These are phyloP conservation scores for Cyclotella atomus DNA, from an alignment of 108 stramenopile genomes.

Conservation along the genomic window DNA sequence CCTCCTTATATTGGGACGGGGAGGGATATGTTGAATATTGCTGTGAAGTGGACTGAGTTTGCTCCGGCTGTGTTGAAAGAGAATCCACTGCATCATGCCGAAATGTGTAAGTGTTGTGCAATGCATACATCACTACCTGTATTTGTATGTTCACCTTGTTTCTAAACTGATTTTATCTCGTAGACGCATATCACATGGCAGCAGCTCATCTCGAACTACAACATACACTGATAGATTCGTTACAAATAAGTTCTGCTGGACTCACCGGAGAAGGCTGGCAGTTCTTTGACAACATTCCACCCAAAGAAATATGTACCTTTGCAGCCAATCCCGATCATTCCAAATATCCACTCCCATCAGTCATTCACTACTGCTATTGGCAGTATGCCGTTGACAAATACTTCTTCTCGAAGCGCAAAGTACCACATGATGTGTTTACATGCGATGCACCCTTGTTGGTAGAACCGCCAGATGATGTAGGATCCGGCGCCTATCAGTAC, in stretches of 20 bases:
- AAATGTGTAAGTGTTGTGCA: conserved; percentile 62
- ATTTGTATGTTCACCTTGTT: no score
- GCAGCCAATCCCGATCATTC: conserved; percentile 29
- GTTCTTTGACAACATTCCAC: conserved; percentile 50
- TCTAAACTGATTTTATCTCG: no score
- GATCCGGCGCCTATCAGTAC: conserved; percentile 27
- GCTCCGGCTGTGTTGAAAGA: conserved; percentile 67
- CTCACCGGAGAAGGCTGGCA: conserved; percentile 66
- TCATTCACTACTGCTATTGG: conserved; percentile 68
- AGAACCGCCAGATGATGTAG: conserved; percentile 55
- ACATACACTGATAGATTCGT: conserved; percentile 60
- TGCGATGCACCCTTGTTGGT: conserved; percentile 61
- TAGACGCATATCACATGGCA: conserved; percentile 76
- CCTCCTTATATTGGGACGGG: conserved; percentile 91
- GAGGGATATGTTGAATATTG: conserved; percentile 72
- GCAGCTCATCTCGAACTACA: conserved; percentile 75
- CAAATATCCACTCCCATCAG: conserved; percentile 47
- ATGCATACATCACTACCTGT: no score
- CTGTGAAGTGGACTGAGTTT: conserved; percentile 72
- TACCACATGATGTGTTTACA: conserved; percentile 62
- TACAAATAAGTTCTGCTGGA: conserved; percentile 63
- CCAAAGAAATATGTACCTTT: conserved; percentile 40
- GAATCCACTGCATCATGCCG: conserved; percentile 70
- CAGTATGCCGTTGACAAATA: conserved; percentile 47
- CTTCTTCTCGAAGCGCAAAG: conserved; percentile 60